These are phyloP conservation scores for Fusarium aywerte DNA, from an alignment of 2,329 filamentous ascomycete species.

Conservation along the genomic window DNA sequence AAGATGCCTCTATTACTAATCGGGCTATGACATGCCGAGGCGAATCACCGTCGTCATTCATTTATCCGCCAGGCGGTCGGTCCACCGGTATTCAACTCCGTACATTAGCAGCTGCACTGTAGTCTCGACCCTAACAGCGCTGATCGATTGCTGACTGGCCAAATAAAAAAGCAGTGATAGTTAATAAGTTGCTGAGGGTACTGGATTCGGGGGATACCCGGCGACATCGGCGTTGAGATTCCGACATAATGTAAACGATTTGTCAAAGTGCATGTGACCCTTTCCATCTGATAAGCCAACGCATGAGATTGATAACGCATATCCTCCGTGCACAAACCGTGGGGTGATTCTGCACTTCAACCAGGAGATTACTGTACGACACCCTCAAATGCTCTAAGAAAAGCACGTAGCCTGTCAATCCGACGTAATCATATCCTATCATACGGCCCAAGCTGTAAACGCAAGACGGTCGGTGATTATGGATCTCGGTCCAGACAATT, in stretches of 20 bases:
- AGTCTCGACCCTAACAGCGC: slow-evolving; percentile 16
- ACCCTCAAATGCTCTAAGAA: background rate
- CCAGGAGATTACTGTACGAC: background rate
- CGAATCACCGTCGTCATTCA: slow-evolving; percentile 30
- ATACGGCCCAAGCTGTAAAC: too few species aligned
- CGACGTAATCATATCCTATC: background rate
- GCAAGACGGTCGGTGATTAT: background rate
- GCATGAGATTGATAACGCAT: slow-evolving; percentile 34
- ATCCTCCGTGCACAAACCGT: background rate
- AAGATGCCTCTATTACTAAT: slow-evolving; percentile 38
- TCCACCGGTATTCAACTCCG: slow-evolving; percentile 22
- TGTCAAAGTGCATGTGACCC: background rate
- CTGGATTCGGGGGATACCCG: slow-evolving; percentile 10
- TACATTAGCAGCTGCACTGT: slow-evolving; percentile 5
- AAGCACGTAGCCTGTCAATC: background rate
- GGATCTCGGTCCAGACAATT: slow-evolving; percentile 30
- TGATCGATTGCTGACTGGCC: slow-evolving; percentile 30
- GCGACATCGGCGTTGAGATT: slow-evolving; percentile 20
- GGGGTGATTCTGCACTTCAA: background rate
- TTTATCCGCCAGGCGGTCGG: slow-evolving; percentile 11
- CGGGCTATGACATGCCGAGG: slow-evolving; percentile 17
- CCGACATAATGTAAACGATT: slow-evolving; percentile 2
- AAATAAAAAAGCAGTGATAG: slow-evolving; percentile 32
- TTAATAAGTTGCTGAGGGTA: slow-evolving; percentile 15
- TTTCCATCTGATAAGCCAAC: slow-evolving; percentile 33